Base-by-base conservation (phyloP, 768 basidiomycete genomes). In the Pholiota conissans region DNA sequence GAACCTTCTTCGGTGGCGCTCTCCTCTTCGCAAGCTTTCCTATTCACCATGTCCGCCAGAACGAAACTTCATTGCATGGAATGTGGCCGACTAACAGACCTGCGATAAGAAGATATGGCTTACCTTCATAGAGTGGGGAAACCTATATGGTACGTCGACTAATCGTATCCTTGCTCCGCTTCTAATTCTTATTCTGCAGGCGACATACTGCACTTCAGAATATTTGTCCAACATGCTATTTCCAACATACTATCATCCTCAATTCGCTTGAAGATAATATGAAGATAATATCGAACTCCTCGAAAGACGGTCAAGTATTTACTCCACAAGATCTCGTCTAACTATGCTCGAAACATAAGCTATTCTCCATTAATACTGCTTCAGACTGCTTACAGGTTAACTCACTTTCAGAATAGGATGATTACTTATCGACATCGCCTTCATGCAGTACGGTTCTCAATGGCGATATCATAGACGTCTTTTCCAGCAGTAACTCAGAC, bases 381-480 rank as follows among this genome's bases (percentile, higher is more conserved):
- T 18, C 6, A 18, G 22, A 10, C 24, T 24, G 11, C 20, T 22
- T 18, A 24, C 16, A n/a, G n/a, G n/a, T 39, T 9, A 9, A n/a
- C 16, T 8, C 8, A 10, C 16, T 24, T n/a, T 6, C 24, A 76
- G 74, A 11, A 69, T 69, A 65, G 74, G 70, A 11, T 75, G 67
- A 70, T 1, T 22, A 11, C 61, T 68, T 24, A 71, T 70, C 53
- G 68, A 65, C 55, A n/a, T 67, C 9, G 69, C 48, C 1, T 28
- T 74, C 5, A 69, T 70, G 59, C 63, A 59, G 18, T 71, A 74
- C 27, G 67, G 65, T 1, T 61, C 69, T 1, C 40, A 47, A 50
- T 75, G 74, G 75, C 63, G 70, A 39, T 45, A 55, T 14, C 65
- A 71, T 37, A 57, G 72, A 34, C 61, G 64, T n/a, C 45, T 72